Evolutionary conservation across 768 basidiomycete genomes (phyloP), one percentile per base, ranked within the genome.

Genomic region (Collybia mongolica): DNA sequence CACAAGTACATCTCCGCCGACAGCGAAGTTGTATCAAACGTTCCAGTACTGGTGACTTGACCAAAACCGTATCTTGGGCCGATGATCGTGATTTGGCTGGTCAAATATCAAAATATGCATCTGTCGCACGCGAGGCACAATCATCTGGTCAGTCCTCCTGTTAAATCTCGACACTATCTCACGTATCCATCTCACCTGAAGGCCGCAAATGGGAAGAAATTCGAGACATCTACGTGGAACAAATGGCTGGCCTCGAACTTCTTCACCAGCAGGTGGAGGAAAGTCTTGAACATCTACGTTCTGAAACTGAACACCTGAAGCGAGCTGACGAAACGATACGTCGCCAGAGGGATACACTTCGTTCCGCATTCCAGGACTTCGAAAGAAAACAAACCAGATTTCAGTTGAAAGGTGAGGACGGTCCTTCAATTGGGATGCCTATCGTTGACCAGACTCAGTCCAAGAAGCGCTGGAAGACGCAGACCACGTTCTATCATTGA

Each of bases 51-150:
- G 80, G 77, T 37, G 81, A 84, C 52, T 70, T 81, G 23, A 65
- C 74, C 15, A 89, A 89, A 67, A 78, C 80, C 5, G 86, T 89
- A 6, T 85, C 86, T 32, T 89, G 86, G 86, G 86, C 87, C 20
- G 87, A 86, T 66, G 78, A 83, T 51, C 76, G 73, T 11, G 84
- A 84, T 46, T 75, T 82, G 69, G 72, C 75, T 22, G 74, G 74
- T 6, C 82, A 83, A 55, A 71, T 85, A 50, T 71, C 74, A 29
- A 79, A 79, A 51, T 76, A 72, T 58, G 62, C 69, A 9, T 63
- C 67, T 24, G 71, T 68, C 19, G 71, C 71, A 23, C 69, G 64
- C 32, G 71, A 72, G 49, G 71, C 69, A 18, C 67, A 72, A 50
- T 66, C 62, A 28, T 72, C 70, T 59, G 71, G 71, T 72, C 38